Percentiles rank a stretch among this genome's conserved stretches.
These are phyloP conservation scores for Ogataea nitratoaversa DNA, from an alignment of 805 yeast genomes.

Conservation along the genomic window DNA sequence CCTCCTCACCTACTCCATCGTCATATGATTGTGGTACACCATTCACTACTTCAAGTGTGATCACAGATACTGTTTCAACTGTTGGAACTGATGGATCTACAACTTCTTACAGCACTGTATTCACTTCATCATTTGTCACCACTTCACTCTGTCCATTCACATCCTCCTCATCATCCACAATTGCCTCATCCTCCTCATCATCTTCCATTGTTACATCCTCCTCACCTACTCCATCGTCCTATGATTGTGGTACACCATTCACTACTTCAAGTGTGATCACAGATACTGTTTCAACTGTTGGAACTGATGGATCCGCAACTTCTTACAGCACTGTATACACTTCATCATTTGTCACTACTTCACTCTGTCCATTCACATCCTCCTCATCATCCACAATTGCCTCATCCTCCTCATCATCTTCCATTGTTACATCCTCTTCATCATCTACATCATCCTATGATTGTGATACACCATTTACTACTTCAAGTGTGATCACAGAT, in stretches of 20 bases:
- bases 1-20: constrained; percentile 2
- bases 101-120: constrained; percentile 3
- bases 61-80: constrained; percentile 5
- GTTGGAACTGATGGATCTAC: constrained; percentile 1
- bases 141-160: constrained; percentile 6
- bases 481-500: too few relatives aligned
- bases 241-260: not conserved
- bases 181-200: not conserved
- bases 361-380: not conserved
- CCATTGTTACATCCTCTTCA: too few relatives aligned
- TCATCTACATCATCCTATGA: too few relatives aligned
- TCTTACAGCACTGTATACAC: not conserved
- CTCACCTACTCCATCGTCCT: not conserved
- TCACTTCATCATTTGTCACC: constrained; percentile 1
- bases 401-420: not conserved
- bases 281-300: not conserved
- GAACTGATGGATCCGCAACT: not conserved
- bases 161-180: constrained; percentile 1
- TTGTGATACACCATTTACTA: too few relatives aligned
- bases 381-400: not conserved
- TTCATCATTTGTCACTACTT: not conserved
- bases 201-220: not conserved
- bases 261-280: not conserved
- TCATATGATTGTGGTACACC: constrained; percentile 1
- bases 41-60: not conserved